These are phyloP conservation scores for Alternaria angustiovoidea DNA, from an alignment of 2,329 filamentous ascomycete genomes.

Conservation along the genomic window DNA sequence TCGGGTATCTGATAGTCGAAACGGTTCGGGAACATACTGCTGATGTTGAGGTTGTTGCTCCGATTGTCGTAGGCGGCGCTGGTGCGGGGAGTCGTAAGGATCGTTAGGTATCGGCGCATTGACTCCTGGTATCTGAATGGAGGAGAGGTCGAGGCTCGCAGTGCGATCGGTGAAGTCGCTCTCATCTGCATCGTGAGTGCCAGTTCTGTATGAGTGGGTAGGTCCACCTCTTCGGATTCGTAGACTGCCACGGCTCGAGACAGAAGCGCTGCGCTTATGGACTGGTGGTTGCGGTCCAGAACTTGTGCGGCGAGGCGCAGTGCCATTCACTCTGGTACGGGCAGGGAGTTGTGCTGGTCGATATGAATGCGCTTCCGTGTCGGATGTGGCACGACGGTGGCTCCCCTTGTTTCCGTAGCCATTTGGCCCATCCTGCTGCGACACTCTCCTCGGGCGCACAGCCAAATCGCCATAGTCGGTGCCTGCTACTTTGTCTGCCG, in stretches of 20 bases:
- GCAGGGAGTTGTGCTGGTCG: conserved; percentile 35
- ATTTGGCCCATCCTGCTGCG: conserved; percentile 19
- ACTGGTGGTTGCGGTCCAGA: conserved; percentile 32
- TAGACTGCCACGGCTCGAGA: conserved; percentile 49
- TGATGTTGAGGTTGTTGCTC: conserved; percentile 21
- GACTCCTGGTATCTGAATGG: conserved; percentile 46
- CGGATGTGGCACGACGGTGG: conserved; percentile 34
- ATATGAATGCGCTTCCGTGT: conserved; percentile 35
- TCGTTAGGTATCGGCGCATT: conserved; percentile 45
- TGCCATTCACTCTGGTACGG: conserved; percentile 36
- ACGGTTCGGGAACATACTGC: conserved; percentile 49
- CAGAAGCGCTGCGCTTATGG: conserved; percentile 40
- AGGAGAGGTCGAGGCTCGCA: conserved; percentile 38
- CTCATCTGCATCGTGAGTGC: conserved; percentile 34
- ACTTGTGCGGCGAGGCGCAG: conserved; percentile 21
- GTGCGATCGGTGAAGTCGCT: conserved; percentile 44
- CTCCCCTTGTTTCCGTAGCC: conserved; percentile 11
- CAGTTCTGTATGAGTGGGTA: conserved; percentile 18
- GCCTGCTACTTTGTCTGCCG: conserved; percentile 61
- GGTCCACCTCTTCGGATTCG: conserved; percentile 37
- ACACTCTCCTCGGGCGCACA: conserved; percentile 29
- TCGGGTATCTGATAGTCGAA: conserved; percentile 60
- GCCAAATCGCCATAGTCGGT: conserved; percentile 37
- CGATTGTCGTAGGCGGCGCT: conserved; percentile 6
- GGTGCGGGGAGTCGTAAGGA: conserved; percentile 17